Conservation (phyloP, 768 basidiomycete species). For the Pulveroboletus ravenelii region DNA sequence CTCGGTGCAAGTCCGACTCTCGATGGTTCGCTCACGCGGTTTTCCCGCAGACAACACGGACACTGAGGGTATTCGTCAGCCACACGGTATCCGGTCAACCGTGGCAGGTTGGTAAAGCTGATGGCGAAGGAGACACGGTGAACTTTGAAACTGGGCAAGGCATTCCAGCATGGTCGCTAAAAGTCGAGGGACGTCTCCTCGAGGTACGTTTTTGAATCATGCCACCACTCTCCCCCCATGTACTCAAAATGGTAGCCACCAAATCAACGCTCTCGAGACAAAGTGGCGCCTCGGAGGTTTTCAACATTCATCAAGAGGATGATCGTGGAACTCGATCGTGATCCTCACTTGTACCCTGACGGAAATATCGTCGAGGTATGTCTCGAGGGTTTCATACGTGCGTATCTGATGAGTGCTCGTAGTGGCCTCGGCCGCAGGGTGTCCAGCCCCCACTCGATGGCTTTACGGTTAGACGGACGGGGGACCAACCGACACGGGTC, state of each 20-base stretch:
- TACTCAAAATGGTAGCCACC: conserved; percentile 37
- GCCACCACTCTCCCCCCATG: not conserved
- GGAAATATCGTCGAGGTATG: conserved; percentile 85
- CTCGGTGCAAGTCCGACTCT: not conserved
- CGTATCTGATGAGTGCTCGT: not conserved
- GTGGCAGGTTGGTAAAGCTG: conserved; percentile 64
- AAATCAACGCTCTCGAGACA: conserved; percentile 62
- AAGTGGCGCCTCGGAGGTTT: conserved; percentile 65
- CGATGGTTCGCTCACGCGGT: conserved; percentile 1
- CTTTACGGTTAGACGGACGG: conserved; percentile 77
- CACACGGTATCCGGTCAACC: conserved; percentile 82
- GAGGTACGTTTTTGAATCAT: conserved; percentile 46
- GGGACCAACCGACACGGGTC: conserved; percentile 71
- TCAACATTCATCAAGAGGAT: conserved; percentile 80
- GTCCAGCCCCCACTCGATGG: conserved; percentile 69
- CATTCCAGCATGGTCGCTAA: conserved; percentile 85
- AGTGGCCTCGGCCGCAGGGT: conserved; percentile 64
- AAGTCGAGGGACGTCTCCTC: conserved; percentile 81
- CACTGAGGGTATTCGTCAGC: conserved; percentile 79
- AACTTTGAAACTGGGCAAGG: conserved; percentile 82
- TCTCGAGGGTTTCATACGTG: not conserved
- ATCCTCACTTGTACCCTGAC: conserved; percentile 74
- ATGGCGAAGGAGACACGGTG: conserved; percentile 33
- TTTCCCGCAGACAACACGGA: conserved; percentile 66
- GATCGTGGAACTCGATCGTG: conserved; percentile 84